Evolutionary conservation across 2,329 filamentous ascomycete genomes (phyloP).

Genomic region (Tolypocladium capitatum): DNA sequence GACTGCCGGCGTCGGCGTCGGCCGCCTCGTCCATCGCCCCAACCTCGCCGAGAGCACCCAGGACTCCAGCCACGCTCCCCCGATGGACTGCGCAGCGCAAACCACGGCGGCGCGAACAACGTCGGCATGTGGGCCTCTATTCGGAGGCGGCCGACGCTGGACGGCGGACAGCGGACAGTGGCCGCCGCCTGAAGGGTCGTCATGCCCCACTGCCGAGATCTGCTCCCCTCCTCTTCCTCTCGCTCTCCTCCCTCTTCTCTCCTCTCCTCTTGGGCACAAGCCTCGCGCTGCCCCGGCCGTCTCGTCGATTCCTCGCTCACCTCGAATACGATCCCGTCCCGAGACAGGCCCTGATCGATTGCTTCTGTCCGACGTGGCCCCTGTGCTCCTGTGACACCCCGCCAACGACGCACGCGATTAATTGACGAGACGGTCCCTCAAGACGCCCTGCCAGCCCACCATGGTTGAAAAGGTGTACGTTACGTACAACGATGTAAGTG

Average conservation of each 20-base stretch:
- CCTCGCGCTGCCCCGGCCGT: background rate
- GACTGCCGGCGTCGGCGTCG: too few species aligned
- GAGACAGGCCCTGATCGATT: background rate
- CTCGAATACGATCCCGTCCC: background rate
- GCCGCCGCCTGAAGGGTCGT: background rate
- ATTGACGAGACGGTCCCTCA: too few species aligned
- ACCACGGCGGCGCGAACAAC: too few species aligned
- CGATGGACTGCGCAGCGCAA: too few species aligned
- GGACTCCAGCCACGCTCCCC: too few species aligned
- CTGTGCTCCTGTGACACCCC: background rate
- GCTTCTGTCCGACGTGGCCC: background rate
- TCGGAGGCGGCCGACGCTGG: background rate
- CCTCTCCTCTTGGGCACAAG: background rate
- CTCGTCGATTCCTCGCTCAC: background rate
- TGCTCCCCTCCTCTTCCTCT: constrained; percentile 1
- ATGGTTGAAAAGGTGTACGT: constrained; percentile 83
- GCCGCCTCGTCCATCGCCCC: too few species aligned
- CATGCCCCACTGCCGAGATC: background rate
- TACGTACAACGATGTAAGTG: constrained; percentile 77
- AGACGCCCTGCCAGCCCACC: constrained; percentile 21
- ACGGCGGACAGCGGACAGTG: too few species aligned
- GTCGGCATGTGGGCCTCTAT: too few species aligned
- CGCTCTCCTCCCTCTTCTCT: constrained; percentile 1
- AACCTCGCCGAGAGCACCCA: too few species aligned
- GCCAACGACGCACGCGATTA: background rate